Evolutionary conservation across 148 eudicot species (phyloP), one percentile per base, ranked within the genome.

Genomic region (Rhododendron ferrugineum): DNA sequence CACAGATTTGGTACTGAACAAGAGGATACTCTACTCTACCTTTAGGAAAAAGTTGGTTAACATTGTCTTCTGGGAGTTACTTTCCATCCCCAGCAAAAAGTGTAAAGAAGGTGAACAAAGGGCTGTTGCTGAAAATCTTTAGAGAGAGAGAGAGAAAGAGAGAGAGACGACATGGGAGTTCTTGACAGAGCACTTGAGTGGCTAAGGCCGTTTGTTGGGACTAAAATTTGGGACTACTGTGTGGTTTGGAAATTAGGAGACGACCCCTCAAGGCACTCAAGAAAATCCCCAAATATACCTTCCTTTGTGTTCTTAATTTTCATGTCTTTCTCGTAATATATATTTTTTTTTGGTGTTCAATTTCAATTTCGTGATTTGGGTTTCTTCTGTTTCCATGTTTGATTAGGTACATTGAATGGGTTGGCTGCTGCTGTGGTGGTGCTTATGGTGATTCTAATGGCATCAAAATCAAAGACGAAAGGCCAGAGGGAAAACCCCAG

Each of bases 161-260:
- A 80, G 68, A 30, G n/a, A 76, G 70, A 11, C 56, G 49, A 46
- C 30, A 95, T 93, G 96, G 81, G 88, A 88, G 89, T 90, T 84
- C 89, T 92, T 74, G 91, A 94, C 62, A 88, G 62, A 79, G 89
- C 88, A n/a, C 28, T 93, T 44, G 90, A 91, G 54, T 83, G 88
- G 88, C 89, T 95, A 56, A 89, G 96, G 60, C 92, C 94, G 16
- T 85, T 91, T 28, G 86, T 93, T 76, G 76, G 88, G 80, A 86
- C 86, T 18, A 83, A 83, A n/a, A 86, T 81, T 23, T 96, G 99
- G 99, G 98, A 96, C 77, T 96, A 90, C 84, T 91, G 93, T 83
- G 94, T 94, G 26, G 85, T 95, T 86, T 96, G 99, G 99, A 91
- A 90, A 82, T 79, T 92, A 74, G 94, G 92, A 32, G 93, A 93